Percentiles rank a stretch among this genome's conserved stretches.
Conservation (phyloP, 305 asterid genomes). For the Solanum hybrid region DNA sequence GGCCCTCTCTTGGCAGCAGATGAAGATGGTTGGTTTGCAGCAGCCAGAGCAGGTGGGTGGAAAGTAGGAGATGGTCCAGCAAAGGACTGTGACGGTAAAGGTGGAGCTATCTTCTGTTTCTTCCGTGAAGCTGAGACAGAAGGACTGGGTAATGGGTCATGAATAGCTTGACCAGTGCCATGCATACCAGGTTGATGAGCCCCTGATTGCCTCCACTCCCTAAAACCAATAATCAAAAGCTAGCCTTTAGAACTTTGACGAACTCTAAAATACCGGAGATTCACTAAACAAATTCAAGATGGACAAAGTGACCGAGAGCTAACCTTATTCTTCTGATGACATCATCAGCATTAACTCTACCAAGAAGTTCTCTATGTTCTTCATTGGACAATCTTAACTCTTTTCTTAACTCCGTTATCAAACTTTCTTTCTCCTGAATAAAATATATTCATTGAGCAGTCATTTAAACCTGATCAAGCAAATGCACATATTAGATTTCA, state of each 20-base stretch:
- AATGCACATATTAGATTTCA: constrained; percentile 19
- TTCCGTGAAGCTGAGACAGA: constrained; percentile 81
- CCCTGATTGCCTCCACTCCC: constrained; percentile 81
- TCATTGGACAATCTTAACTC: constrained; percentile 79
- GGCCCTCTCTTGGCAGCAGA: constrained; percentile 54
- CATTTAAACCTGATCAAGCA: constrained; percentile 26
- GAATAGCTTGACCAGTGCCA: constrained; percentile 54
- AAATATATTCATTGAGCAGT: constrained; percentile 28
- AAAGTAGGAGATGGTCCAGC: constrained; percentile 74
- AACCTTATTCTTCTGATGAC: constrained; percentile 78
- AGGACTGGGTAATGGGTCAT: constrained; percentile 67
- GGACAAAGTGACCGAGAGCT: neutral
- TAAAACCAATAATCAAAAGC: constrained; percentile 9
- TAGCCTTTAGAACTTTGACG: neutral
- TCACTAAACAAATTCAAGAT: neutral
- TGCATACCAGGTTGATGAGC: constrained; percentile 53
- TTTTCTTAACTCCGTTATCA: constrained; percentile 75
- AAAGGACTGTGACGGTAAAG: constrained; percentile 55
- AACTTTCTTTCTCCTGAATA: constrained; percentile 75
- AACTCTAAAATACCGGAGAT: neutral
- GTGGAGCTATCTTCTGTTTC: constrained; percentile 53
- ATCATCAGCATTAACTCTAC: constrained; percentile 67
- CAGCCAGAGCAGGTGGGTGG: constrained; percentile 46
- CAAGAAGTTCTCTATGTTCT: constrained; percentile 74
- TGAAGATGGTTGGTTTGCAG: constrained; percentile 52